A percentile compares a stretch with the other conserved stretches of the same genome.
Evolutionary conservation across 805 yeast genomes (phyloP).

Genomic region (Yarrowia divulgata): DNA sequence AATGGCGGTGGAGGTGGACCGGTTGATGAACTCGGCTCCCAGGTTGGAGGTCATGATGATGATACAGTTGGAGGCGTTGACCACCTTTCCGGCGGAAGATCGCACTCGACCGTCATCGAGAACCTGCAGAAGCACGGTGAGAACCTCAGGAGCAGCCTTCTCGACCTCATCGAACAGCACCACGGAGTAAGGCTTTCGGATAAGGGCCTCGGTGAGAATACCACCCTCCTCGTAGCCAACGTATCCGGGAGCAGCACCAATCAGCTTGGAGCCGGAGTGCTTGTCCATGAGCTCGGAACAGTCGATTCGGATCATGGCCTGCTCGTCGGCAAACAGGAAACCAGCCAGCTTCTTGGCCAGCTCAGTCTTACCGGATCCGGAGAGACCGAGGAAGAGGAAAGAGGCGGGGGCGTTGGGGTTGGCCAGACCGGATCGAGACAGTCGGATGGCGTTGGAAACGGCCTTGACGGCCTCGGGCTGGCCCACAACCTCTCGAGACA

Average conservation of each 20-base stretch:
- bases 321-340: conserved; percentile 93
- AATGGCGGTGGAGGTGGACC: conserved; percentile 64
- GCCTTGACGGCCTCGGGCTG: conserved; percentile 96
- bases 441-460: conserved; percentile 92
- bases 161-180: conserved; percentile 96
- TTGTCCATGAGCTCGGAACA: conserved; percentile 96
- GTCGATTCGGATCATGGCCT: conserved; percentile 96
- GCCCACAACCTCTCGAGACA: conserved; percentile 87
- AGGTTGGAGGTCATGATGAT: conserved; percentile 96
- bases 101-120: conserved; percentile 97
- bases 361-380: conserved; percentile 99
- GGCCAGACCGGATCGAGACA: conserved; percentile 91
- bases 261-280: conserved; percentile 90
- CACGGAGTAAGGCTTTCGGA: conserved; percentile 95
- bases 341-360: conserved; percentile 96
- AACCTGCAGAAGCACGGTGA: conserved; percentile 89
- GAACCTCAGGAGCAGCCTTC: conserved; percentile 97
- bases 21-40: conserved; percentile 89
- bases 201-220: conserved; percentile 86
- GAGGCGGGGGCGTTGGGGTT: conserved; percentile 98
- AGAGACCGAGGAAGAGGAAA: conserved; percentile 90
- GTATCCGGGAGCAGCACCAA: conserved; percentile 98
- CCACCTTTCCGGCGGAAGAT: conserved; percentile 90
- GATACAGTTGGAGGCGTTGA: conserved; percentile 90
- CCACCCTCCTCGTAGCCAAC: conserved; percentile 99